Evolutionary conservation across 805 yeast species (phyloP), one percentile per base, ranked within the genome.

Genomic region (Lipomyces spencermartinsiae): DNA sequence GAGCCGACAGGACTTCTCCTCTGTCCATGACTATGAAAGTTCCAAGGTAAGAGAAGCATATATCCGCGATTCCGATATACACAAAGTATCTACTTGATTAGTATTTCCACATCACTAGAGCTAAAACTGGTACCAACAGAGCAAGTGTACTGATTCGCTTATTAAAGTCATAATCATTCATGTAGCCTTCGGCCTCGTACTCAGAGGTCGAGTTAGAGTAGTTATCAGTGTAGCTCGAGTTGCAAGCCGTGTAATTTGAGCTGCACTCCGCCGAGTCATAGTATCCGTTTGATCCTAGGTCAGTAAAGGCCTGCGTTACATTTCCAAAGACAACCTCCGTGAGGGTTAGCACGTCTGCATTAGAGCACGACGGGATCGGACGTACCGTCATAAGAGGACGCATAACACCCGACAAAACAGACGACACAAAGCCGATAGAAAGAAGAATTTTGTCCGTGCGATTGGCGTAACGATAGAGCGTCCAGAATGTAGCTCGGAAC

Each of bases 1-100:
- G 71, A 6, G 80, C 79, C 2, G 84, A 75, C 39, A 81, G 73
- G 16, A 78, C 74, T 69, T 81, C 84, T 31, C 85, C 84, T 8
- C 77, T 73, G 55, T 78, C 77, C 8, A 80, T 79, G 25, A 78
- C 77, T 19, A 80, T 69, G 62, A 64, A 75, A 0, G 83, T 78
- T 63, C 76, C 78, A 16, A 80, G 22, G 35, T 69, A 73, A 3
- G 79, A 51, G 35, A 66, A 64, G 22, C 49, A 61, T 46, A 71
- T 55, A 5, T 62, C 62, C 4, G 78, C 82, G 16, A 81, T 71
- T 25, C 83, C 83, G 35, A 81, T 75, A 69, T 81, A 81, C 35
- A 81, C 77, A 58, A 80, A 81, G 65, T 79, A 81, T 10, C 56
- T 53, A 29, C 16, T 22, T 14, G 10, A 29, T 53, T 29, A 53